phyloP scores from a whole-genome alignment of 208 protist species.

The Willaertia magna region DNA sequence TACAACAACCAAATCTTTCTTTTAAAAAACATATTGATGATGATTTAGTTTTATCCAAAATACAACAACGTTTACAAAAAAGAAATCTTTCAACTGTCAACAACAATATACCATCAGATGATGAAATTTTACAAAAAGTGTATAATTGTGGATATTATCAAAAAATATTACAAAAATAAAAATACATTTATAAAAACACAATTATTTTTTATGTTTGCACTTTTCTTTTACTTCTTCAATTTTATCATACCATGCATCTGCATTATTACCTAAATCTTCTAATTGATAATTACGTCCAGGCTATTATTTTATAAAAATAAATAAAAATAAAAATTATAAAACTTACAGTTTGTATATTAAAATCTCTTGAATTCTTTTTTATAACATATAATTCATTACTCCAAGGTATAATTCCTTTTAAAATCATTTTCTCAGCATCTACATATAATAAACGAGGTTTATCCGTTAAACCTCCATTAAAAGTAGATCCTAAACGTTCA shows the following conservation, averaged over 20 bases:
- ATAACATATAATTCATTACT: neutral
- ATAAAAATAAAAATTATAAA: neutral
- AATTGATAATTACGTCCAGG: neutral
- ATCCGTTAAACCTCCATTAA: conserved; percentile 2
- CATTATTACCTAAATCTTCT: neutral
- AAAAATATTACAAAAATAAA: too few relatives aligned
- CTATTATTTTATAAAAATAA: neutral
- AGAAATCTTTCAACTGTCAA: too few relatives aligned
- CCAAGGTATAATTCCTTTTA: conserved; percentile 1
- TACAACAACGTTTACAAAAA: too few relatives aligned
- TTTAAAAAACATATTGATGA: too few relatives aligned
- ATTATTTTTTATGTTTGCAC: too few relatives aligned
- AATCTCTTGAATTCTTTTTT: neutral
- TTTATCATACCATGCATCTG: neutral
- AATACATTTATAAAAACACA: too few relatives aligned
- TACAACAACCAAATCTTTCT: too few relatives aligned
- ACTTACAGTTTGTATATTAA: neutral
- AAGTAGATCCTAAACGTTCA: conserved; percentile 2
- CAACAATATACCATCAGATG: too few relatives aligned
- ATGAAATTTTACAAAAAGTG: too few relatives aligned
- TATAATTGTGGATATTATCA: too few relatives aligned
- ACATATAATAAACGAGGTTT: neutral
- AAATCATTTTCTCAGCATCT: neutral
- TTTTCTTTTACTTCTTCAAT: neutral
- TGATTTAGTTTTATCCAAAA: too few relatives aligned